Evolutionary conservation across 2,329 filamentous ascomycete species (phyloP).

Genomic region (Periglandula ipomoeae): DNA sequence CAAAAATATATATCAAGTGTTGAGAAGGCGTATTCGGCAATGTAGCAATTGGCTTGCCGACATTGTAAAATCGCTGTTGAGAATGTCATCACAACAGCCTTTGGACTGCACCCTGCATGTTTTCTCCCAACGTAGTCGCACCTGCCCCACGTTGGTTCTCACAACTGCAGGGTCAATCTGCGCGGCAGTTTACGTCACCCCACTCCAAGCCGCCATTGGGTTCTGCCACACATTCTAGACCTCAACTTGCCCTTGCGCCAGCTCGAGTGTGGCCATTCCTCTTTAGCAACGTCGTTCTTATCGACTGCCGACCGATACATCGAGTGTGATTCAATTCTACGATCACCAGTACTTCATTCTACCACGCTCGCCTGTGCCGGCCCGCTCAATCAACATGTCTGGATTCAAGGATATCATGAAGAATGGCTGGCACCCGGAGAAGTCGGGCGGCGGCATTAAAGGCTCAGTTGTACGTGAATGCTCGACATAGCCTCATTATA

Average conservation of each 20-base stretch:
- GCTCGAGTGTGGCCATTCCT: not conserved
- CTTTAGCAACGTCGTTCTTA: not conserved
- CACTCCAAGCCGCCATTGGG: not conserved
- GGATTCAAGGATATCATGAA: conserved; percentile 40
- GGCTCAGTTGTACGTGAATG: conserved; percentile 31
- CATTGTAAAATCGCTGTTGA: not conserved
- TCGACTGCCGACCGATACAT: too few relatives aligned
- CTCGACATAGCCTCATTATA: conserved; percentile 4
- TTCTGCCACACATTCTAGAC: not conserved
- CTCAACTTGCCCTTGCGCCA: not conserved
- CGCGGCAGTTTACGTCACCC: conserved; percentile 7
- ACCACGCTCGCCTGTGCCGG: not conserved
- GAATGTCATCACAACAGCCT: not conserved
- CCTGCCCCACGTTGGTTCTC: not conserved
- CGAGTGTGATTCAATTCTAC: too few relatives aligned
- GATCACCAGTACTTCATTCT: too few relatives aligned
- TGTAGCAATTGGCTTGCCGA: too few relatives aligned
- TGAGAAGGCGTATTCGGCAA: not conserved
- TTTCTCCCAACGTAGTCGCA: not conserved
- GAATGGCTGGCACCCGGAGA: conserved; percentile 44
- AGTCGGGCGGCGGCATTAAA: conserved; percentile 26
- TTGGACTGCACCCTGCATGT: not conserved
- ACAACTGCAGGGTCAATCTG: too few relatives aligned
- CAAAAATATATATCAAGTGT: not conserved
- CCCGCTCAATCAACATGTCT: conserved; percentile 25